Base-by-base conservation (phyloP, 495 filamentous ascomycete species). In the Aspergillus olivimuriae region DNA sequence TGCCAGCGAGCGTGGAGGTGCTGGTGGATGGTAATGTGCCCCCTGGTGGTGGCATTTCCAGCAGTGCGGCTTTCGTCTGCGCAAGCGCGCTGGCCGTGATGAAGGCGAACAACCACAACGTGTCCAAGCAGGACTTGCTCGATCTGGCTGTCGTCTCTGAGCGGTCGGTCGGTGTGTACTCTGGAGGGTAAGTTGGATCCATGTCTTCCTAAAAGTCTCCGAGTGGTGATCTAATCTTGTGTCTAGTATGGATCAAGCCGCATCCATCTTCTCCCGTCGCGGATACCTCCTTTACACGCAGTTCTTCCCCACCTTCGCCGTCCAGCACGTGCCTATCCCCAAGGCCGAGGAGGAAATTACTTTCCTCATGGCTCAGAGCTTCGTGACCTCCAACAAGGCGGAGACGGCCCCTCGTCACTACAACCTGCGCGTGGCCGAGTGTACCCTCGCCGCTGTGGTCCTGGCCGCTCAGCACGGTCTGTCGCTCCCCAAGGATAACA, bases 381-480 rank as follows among this genome's bases (percentile, higher is more conserved):
- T 95, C 62, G 86, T 97, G 41, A 80, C 84, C 28, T 84, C 89
- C 8, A 87, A 97, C 68, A 98, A 98, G 65, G 87, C 94, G 59
- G 84, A 90, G 24, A 95, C 89, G 0, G 92, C 83, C 0, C 90
- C 90, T 1, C 81, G 89, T 41, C 87, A 87, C 70, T 98, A 97
- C 73, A 98, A 98, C 64, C 81, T 98, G 4, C 84, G 92, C 14
- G 92, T 98, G 1, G 92, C 96, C 7, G 92, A 97, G 63, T 94
- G 88, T 68, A 89, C 82, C 5, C 75, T 98, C 23, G 94, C 94
- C 10, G 87, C 92, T 2, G 82, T 86, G 56, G 80, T 73, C 48
- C 77, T 88, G 2, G 77, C 80, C 26, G 81, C 81, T 50, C 68
- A 70, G 41, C 64, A 79, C 39, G 66, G 62, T 9, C 66, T 89